Percentiles rank a stretch among this genome's conserved stretches.
These are phyloP conservation scores for Magnusiomyces fungicola DNA, from an alignment of 1,139 yeast genomes.

Conservation along the genomic window DNA sequence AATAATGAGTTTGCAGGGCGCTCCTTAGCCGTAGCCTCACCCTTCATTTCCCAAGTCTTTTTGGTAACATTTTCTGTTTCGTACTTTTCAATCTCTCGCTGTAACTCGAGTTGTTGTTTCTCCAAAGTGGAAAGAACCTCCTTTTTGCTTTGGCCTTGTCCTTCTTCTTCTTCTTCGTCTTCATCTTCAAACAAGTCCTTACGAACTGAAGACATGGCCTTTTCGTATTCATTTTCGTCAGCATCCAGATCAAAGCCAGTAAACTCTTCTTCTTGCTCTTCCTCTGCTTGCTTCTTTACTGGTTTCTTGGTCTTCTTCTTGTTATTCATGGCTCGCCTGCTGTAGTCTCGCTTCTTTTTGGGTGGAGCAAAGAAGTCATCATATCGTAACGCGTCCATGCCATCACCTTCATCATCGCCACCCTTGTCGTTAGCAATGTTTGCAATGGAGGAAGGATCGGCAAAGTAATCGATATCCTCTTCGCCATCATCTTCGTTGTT, in stretches of 20 bases:
- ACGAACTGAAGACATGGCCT: conserved; percentile 49
- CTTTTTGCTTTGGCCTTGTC: conserved; percentile 25
- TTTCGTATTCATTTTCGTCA: conserved; percentile 43
- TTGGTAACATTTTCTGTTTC: conserved; percentile 87
- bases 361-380: conserved; percentile 37
- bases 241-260: conserved; percentile 56
- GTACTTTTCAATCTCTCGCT: conserved; percentile 64
- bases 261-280: conserved; percentile 43
- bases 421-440: conserved; percentile 24
- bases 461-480: conserved; percentile 55
- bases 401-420: conserved; percentile 23
- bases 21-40: conserved; percentile 77
- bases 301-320: conserved; percentile 13
- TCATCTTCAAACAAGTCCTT: conserved; percentile 49
- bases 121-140: conserved; percentile 66
- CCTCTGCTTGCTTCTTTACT: conserved; percentile 19
- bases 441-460: conserved; percentile 35
- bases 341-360: conserved; percentile 19
- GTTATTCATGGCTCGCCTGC: conserved; percentile 9
- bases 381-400: conserved; percentile 21
- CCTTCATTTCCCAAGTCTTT: conserved; percentile 90
- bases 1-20: conserved; percentile 79
- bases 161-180: conserved; percentile 34
- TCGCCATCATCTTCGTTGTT: conserved; percentile 54
- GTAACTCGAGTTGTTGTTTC: conserved; percentile 70